Evolutionary conservation across 75 land plant genomes (phyloP), one percentile per base, ranked within the genome.

Genomic region (Cupressus sempervirens): DNA sequence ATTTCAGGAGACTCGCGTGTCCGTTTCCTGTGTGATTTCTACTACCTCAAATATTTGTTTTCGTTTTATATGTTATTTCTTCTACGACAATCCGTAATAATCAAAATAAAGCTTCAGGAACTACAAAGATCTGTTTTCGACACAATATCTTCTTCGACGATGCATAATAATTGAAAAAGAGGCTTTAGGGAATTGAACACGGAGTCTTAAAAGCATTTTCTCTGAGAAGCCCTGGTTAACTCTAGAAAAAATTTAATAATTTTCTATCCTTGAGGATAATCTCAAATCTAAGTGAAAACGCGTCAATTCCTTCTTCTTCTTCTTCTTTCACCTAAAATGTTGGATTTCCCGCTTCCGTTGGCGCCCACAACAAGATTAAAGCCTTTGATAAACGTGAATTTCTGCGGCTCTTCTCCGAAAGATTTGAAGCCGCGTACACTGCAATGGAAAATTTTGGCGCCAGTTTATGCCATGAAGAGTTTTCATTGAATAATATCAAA

Each of bases 351-450:
- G n/a, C 88, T 84, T 40, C 88, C 88, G 43, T 87, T 87, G 50
- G 88, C 88, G 35, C 88, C 88, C 13, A 84, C 88, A 18, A 87
- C 52, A 48, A 87, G 85, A 35, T 87, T 87, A 52, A 87, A 62
- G 15, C 88, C 88, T 76, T 75, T 84, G 58, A 30, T 50, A 32
- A 87, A 84, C 1, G 52, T 84, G 85, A 87, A 87, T 29, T 48
- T 43, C 86, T 87, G 86, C 81, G 58, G 54, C 34, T 87, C 88
- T 30, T 46, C 84, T 35, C 88, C 88, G 46, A 87, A 84, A 9
- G 88, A 87, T 77, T 87, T 87, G 86, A 87, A 87, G 26, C 86
- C 88, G 32, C 88, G 84, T 36, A 87, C n/a, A 1, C 88, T 87
- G 86, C 52, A 70, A 32, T 8, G 35, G 35, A 70, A 70, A 70